Evolutionary conservation across 306 rosid species (phyloP), one percentile per base, ranked within the genome.

Genomic region (Trifolium repens): DNA sequence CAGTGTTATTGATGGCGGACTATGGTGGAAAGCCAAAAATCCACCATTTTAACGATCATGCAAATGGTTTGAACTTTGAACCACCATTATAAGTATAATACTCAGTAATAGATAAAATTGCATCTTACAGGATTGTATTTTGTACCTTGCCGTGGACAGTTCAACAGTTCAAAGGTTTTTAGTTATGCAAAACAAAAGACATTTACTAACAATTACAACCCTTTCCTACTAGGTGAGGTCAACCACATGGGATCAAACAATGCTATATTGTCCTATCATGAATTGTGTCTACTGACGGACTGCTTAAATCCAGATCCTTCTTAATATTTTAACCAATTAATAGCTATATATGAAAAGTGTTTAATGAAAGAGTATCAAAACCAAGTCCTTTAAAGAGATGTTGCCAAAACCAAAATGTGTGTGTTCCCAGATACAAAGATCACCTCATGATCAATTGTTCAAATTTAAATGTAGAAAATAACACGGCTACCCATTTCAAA

Each of bases 301-400:
- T 43, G 14, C 49, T 10, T 43, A 43, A 43, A 43, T 43, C 12
- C 49, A 43, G 2, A 43, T 43, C 15, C 13, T 43, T 42, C 47
- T 42, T 43, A 43, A 43, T 43, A 43, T 13, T 43, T 11, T 2
- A 3, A 59, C 17, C 40, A 59, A 59, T 27, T 27, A 16, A 37
- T 4, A 27, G 17, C 27, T 59, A 27, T 13, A 59, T 32, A 59
- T 5, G 17, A 13, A 58, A 59, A 27, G 5, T 59, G 9, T 27
- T 59, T 17, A 59, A 59, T 27, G 17, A 24, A 55, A 57, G 40
- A 57, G 39, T 26, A 26, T 58, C 17, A 58, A 58, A 26, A 26
- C 64, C 64, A 27, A 58, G 64, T 12, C 64, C 64, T 26, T 58
- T 12, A 27, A 58, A 26, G 64, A 58, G 39, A 12, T 27, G 39